Evolutionary conservation across 352 stramenopile genomes (phyloP), one percentile per base, ranked within the genome.

Genomic region (Globisporangium lucens): DNA sequence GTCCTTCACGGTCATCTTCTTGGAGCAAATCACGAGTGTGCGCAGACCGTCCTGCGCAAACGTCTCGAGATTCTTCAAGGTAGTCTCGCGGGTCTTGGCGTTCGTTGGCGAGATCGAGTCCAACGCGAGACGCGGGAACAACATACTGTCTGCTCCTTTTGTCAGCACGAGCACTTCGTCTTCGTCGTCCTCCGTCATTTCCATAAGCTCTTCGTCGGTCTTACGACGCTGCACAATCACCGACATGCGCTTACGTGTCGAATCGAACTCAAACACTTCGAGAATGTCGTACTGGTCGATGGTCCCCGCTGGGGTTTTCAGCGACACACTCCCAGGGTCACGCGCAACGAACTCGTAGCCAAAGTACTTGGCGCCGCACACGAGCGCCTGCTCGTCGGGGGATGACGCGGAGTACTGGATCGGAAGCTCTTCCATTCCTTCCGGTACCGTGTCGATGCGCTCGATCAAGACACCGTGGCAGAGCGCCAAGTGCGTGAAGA

Each of bases 381-480:
- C 89, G 58, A 97, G 78, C 6, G 89, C 89, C 43, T 94, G 83
- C 53, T 95, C 89, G 75, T 95, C 88, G 0, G 89, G 87, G 9
- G 90, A 98, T 33, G 95, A 97, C 2, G 95, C 93, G 2, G 94
- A 97, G 63, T 97, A 97, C 27, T 81, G 68, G 43, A 89, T 78
- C 5, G 80, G 69, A 1, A 71, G 72, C 30, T 75, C 72, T 27
- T 82, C 75, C 72, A 80, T 77, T 53, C 75, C 73, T 7, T 81
- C 77, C 2, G 66, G 57, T 75, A 88, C 62, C 5, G 68, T 72
- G 3, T 96, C 74, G 66, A 97, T 88, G 35, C 90, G 93, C 67
- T 99, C 98, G 22, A 99, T 96, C 22, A 99, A 83, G 27, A 99
- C 97, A 57, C 96, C 98, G 78, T 99, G 94, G 53, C 93, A 98